Percentiles rank a stretch among this genome's conserved stretches.
Conservation (phyloP, 2,329 filamentous ascomycete species). For the Phialophora chinensis region DNA sequence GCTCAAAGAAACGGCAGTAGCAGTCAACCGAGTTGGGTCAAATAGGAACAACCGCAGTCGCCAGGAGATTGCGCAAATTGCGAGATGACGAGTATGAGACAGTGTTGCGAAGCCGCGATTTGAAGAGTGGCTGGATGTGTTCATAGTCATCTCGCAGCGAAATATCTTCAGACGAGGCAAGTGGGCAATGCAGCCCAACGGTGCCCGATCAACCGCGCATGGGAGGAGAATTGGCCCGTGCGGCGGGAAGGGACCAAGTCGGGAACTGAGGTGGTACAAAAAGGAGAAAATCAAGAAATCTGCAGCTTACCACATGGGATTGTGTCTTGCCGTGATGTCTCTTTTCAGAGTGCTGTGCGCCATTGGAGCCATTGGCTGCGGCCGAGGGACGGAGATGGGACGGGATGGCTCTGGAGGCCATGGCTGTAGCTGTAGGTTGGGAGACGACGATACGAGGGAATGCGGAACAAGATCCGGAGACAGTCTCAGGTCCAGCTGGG, state of each 20-base stretch:
- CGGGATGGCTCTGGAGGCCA: slow-evolving; percentile 80
- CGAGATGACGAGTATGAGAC: slow-evolving; percentile 23
- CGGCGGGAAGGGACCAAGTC: not conserved
- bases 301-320: slow-evolving; percentile 60
- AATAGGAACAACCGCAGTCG: not conserved
- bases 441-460: not conserved
- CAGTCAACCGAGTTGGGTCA: slow-evolving; percentile 2
- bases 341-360: slow-evolving; percentile 45
- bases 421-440: slow-evolving; percentile 49
- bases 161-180: not conserved
- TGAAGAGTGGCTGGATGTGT: slow-evolving; percentile 1
- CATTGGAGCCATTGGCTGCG: slow-evolving; percentile 43
- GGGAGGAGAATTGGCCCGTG: slow-evolving; percentile 20
- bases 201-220: not conserved
- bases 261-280: slow-evolving; percentile 16
- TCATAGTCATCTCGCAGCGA: slow-evolving; percentile 9
- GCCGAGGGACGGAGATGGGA: slow-evolving; percentile 76
- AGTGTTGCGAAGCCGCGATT: slow-evolving; percentile 12
- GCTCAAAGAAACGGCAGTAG: slow-evolving; percentile 7
- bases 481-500: slow-evolving; percentile 8
- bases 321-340: slow-evolving; percentile 63
- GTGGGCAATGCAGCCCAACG: not conserved
- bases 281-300: slow-evolving; percentile 8
- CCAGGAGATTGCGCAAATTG: not conserved
- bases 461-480: slow-evolving; percentile 2